Evolutionary conservation across 805 yeast species (phyloP), one percentile per base, ranked within the genome.

Genomic region (Lipomyces lipofer): DNA sequence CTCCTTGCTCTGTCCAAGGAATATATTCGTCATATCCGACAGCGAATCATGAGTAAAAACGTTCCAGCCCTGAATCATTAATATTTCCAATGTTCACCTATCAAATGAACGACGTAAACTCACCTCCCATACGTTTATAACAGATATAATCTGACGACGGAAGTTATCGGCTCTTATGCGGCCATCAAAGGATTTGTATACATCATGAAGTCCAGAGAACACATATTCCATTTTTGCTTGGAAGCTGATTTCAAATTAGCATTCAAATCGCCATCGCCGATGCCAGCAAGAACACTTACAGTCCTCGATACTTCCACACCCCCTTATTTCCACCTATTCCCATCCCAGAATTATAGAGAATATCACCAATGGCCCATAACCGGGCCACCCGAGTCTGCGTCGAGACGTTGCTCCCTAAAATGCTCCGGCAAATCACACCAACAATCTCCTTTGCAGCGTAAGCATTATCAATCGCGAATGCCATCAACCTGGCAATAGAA

Each of bases 401-500:
- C 10, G 50, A 42, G n/a, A 56, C 62, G 17, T n/a, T 29, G 12
- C 49, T 35, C 25, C 60, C 42, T 12, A 43, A 33, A 3, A 66
- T 51, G 21, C 66, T 54, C 19, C 30, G 24, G 50, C 65, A 67
- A 21, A 66, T 56, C 15, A 52, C 30, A 12, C 53, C 60, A 10
- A 56, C 64, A 12, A 67, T 56, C 43, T 66, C 69, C 15, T 45
- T 53, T 3, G 64, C 68, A 13, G 65, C 63, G 19, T 49, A 35
- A 12, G 58, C 56, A 33, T 66, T 58, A 19, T 56, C 60, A 15
- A 66, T 49, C 12, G 66, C 67, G 58, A 67, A 66, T 25, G 64
- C 69, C 66, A 63, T 65, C 13, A 65, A 58, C 10, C 69, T 53
- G 8, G 70, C 70, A 13, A 66, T 64, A 5, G 65, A 52, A 7